phyloP scores from a whole-genome alignment of 2,329 filamentous ascomycete genomes.

The Cadophora gregata region DNA sequence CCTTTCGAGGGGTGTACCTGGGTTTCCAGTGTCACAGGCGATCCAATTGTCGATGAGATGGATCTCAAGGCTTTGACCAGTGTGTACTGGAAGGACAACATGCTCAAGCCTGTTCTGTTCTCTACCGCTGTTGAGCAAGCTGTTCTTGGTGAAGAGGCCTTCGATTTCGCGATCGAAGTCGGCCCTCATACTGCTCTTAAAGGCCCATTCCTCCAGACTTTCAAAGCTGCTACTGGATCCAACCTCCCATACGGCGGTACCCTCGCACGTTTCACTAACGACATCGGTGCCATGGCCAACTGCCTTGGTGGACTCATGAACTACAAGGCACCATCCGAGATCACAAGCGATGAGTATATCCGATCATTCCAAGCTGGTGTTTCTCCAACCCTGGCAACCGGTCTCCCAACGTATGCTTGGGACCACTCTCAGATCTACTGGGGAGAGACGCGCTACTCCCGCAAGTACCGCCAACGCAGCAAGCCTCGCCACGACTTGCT shows the following conservation, averaged over 20 bases:
- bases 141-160: conserved; percentile 12
- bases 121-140: conserved; percentile 45
- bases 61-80: conserved; percentile 23
- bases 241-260: conserved; percentile 29
- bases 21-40: conserved; percentile 25
- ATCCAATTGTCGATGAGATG: conserved; percentile 24
- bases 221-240: conserved; percentile 22
- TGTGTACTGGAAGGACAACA: conserved; percentile 28
- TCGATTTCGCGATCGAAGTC: conserved; percentile 34
- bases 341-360: conserved; percentile 20
- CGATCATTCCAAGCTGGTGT: conserved; percentile 10
- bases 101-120: conserved; percentile 49
- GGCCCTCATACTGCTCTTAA: conserved; percentile 37
- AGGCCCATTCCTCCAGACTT: conserved; percentile 30
- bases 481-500: conserved; percentile 30
- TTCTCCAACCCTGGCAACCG: conserved; percentile 7
- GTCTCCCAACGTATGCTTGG: conserved; percentile 33
- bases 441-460: conserved; percentile 30
- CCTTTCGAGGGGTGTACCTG: conserved; percentile 18
- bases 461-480: conserved; percentile 20
- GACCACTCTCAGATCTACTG: conserved; percentile 31
- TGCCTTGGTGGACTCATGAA: conserved; percentile 22
- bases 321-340: conserved; percentile 14
- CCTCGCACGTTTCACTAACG: conserved; percentile 23
- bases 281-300: conserved; percentile 22